Conservation (phyloP, 768 basidiomycete species). For the Mycena crocata region DNA sequence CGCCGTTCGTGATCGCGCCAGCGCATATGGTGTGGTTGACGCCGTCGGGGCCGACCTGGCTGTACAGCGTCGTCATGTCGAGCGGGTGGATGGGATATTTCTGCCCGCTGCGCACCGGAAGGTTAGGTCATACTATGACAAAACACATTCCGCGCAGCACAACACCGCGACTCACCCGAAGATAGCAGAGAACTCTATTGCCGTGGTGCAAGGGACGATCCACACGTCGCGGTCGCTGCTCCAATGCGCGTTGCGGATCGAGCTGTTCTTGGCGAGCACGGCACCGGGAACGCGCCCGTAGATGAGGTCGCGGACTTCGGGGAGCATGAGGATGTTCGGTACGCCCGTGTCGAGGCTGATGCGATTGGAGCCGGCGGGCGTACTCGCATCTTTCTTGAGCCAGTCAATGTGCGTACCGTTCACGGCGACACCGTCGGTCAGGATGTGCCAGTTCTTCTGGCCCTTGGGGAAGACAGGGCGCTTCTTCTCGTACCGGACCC, state of each 20-base stretch:
- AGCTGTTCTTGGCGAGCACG: conserved; percentile 15
- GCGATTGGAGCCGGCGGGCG: not conserved
- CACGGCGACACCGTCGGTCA: conserved; percentile 2
- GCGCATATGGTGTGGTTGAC: conserved; percentile 18
- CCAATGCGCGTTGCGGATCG: not conserved
- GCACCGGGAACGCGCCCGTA: conserved; percentile 26
- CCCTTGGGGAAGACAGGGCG: not conserved
- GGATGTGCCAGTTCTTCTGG: conserved; percentile 15
- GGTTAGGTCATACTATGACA: not conserved
- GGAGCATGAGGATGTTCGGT: conserved; percentile 7
- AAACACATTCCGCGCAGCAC: too few species aligned
- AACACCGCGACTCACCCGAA: conserved; percentile 29
- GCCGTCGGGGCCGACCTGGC: not conserved
- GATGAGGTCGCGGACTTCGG: conserved; percentile 6
- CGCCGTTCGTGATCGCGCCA: conserved; percentile 17
- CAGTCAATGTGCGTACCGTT: conserved; percentile 1
- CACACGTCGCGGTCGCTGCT: conserved; percentile 17
- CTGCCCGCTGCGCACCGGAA: conserved; percentile 2
- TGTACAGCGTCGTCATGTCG: conserved; percentile 9
- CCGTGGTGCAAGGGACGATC: conserved; percentile 21
- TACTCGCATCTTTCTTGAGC: not conserved
- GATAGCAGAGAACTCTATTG: not conserved
- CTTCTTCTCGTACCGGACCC: not conserved
- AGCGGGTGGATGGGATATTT: conserved; percentile 26
- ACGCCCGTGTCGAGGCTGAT: conserved; percentile 21